phyloP scores from a whole-genome alignment of 176 grass and related monocot genomes.

The Rhynchospora breviuscula region DNA sequence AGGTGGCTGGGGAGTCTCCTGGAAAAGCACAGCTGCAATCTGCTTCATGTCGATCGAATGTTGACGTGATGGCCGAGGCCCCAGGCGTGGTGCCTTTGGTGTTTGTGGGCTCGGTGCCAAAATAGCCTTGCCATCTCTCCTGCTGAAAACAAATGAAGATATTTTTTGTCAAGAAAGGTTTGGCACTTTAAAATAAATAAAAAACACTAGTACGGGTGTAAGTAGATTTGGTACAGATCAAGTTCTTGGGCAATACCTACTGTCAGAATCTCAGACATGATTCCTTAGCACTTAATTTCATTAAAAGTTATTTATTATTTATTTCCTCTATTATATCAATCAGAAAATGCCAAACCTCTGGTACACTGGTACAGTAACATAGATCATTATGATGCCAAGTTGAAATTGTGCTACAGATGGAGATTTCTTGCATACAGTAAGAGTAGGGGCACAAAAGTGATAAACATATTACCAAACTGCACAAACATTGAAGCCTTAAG shows the following conservation, averaged over 20 bases:
- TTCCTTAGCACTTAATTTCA: background rate
- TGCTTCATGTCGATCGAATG: constrained; percentile 56
- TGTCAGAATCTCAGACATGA: background rate
- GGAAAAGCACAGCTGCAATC: constrained; percentile 85
- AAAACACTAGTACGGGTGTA: background rate
- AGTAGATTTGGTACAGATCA: constrained; percentile 9
- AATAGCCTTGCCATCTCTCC: constrained; percentile 45
- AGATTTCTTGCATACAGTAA: background rate
- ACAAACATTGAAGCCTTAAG: background rate
- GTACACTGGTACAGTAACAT: background rate
- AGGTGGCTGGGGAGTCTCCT: constrained; percentile 46
- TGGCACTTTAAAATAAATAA: background rate
- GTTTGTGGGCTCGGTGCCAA: constrained; percentile 45
- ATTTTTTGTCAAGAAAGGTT: background rate
- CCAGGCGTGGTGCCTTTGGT: constrained; percentile 64
- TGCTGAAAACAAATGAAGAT: constrained; percentile 14
- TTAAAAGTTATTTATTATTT: no score
- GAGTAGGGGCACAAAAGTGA: background rate
- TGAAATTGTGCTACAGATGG: background rate
- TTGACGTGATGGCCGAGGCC: constrained; percentile 44
- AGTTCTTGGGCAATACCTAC: background rate
- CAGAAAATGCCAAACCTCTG: no score
- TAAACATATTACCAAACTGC: background rate
- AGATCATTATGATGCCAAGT: background rate
- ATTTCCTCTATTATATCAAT: no score